A percentile compares a stretch with the other conserved stretches of the same genome.
Evolutionary conservation across 1,139 yeast species (phyloP).

Genomic region (Kodamaea ohmeri): DNA sequence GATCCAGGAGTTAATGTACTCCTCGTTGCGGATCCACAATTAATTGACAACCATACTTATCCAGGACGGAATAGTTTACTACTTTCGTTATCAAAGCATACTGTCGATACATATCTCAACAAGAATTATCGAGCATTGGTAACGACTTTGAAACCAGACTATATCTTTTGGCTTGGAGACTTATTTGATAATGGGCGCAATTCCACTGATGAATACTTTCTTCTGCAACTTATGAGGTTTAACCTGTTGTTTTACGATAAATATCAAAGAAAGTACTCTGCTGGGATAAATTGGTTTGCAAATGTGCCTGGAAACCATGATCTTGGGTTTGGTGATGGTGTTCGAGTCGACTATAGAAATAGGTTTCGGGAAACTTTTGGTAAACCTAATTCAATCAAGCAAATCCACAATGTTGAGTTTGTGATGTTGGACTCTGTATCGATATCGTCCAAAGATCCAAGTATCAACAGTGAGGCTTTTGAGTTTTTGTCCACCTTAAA

Average conservation of each 20-base stretch:
- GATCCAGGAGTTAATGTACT: slow-evolving; percentile 25
- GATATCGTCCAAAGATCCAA: slow-evolving; percentile 31
- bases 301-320: slow-evolving; percentile 58
- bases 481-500: slow-evolving; percentile 28
- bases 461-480: slow-evolving; percentile 28
- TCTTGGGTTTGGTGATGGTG: slow-evolving; percentile 53
- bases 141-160: slow-evolving; percentile 39
- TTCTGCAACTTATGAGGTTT: slow-evolving; percentile 38
- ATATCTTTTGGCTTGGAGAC: slow-evolving; percentile 52
- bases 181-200: slow-evolving; percentile 53
- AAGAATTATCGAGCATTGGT: slow-evolving; percentile 44
- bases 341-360: slow-evolving; percentile 33
- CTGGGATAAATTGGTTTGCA: slow-evolving; percentile 27
- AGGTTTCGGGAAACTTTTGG: slow-evolving; percentile 45
- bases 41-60: slow-evolving; percentile 48
- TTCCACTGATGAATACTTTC: slow-evolving; percentile 38
- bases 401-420: slow-evolving; percentile 43
- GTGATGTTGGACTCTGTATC: slow-evolving; percentile 47
- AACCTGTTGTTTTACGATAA: slow-evolving; percentile 31
- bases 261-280: slow-evolving; percentile 18
- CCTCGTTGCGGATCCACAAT: slow-evolving; percentile 47
- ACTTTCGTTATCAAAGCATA: slow-evolving; percentile 43
- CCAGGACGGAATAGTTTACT: slow-evolving; percentile 42
- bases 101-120: slow-evolving; percentile 48
- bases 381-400: slow-evolving; percentile 29